Evolutionary conservation across 495 filamentous ascomycete genomes (phyloP).

Genomic region (Usnea hakonensis): DNA sequence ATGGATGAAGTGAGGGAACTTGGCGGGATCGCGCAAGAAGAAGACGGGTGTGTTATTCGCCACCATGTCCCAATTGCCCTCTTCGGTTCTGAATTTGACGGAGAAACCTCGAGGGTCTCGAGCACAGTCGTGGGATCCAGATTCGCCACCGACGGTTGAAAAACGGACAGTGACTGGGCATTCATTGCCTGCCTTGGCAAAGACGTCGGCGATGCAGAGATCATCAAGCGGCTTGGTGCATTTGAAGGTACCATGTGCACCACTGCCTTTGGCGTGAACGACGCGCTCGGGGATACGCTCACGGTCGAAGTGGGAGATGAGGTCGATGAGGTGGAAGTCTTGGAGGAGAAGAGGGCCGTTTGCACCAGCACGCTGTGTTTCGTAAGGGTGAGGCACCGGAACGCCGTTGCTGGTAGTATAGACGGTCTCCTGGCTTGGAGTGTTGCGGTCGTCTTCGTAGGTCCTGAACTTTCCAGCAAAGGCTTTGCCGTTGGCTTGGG

Average conservation of each 20-base stretch:
- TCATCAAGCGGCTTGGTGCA: conserved; percentile 58
- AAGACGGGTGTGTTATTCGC: conserved; percentile 69
- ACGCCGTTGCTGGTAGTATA: conserved; percentile 48
- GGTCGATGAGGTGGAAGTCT: conserved; percentile 56
- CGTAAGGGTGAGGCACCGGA: conserved; percentile 43
- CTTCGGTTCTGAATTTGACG: conserved; percentile 73
- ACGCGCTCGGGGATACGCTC: conserved; percentile 65
- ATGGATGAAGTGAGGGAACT: conserved; percentile 71
- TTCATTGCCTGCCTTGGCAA: conserved; percentile 58
- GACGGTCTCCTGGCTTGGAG: conserved; percentile 37
- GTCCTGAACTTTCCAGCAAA: conserved; percentile 13
- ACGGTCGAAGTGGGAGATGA: conserved; percentile 62
- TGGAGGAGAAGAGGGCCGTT: conserved; percentile 55
- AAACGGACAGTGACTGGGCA: conserved; percentile 57
- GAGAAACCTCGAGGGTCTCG: conserved; percentile 65
- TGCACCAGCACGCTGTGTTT: conserved; percentile 45
- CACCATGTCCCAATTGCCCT: conserved; percentile 75
- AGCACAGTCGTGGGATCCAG: conserved; percentile 60
- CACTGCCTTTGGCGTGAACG: conserved; percentile 75
- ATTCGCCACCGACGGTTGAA: conserved; percentile 64
- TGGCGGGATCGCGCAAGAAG: conserved; percentile 72
- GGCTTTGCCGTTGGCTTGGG: conserved; percentile 9
- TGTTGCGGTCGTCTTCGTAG: conserved; percentile 42
- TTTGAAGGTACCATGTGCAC: conserved; percentile 70
- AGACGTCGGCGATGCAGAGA: conserved; percentile 50